Percentiles rank a stretch among this genome's conserved stretches.
These are phyloP conservation scores for Pyrrhoderma noxium DNA, from an alignment of 1,284 basidiomycete genomes.

Conservation along the genomic window DNA sequence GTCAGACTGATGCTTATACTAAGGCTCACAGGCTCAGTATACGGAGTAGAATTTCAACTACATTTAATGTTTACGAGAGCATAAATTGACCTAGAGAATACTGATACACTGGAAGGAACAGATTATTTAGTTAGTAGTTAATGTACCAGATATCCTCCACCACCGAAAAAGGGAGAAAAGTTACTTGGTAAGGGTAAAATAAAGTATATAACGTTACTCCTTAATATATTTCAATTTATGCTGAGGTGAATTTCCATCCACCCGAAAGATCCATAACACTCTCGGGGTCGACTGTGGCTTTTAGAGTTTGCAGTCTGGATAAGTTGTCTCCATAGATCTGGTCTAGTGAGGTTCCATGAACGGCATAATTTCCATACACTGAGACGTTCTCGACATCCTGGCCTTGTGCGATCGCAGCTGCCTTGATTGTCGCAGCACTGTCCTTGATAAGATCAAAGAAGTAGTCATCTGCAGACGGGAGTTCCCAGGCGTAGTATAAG, in stretches of 20 bases:
- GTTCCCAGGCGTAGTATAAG: conserved; percentile 41
- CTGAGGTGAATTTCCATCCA: conserved; percentile 22
- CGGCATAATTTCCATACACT: conserved; percentile 49
- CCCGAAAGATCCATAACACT: conserved; percentile 23
- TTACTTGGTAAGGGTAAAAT: too few relatives aligned
- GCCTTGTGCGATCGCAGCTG: conserved; percentile 35
- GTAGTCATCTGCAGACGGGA: conserved; percentile 28
- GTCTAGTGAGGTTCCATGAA: conserved; percentile 37
- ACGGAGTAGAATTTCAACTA: too few relatives aligned
- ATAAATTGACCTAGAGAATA: too few relatives aligned
- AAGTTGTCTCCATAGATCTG: conserved; percentile 32
- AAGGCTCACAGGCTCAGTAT: too few relatives aligned
- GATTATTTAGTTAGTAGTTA: too few relatives aligned
- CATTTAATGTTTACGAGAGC: too few relatives aligned
- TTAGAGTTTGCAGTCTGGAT: conserved; percentile 19
- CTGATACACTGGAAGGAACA: too few relatives aligned
- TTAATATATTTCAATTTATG: conserved; percentile 1
- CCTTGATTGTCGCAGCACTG: conserved; percentile 32
- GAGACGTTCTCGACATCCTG: conserved; percentile 34
- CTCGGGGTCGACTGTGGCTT: conserved; percentile 20
- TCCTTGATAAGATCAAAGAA: conserved; percentile 34
- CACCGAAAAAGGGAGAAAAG: too few relatives aligned
- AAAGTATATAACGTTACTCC: too few relatives aligned
- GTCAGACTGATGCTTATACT: too few relatives aligned
- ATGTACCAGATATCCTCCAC: too few relatives aligned